phyloP scores from a whole-genome alignment of 192 early-diverging fungal species.

The Linnemannia exigua region DNA sequence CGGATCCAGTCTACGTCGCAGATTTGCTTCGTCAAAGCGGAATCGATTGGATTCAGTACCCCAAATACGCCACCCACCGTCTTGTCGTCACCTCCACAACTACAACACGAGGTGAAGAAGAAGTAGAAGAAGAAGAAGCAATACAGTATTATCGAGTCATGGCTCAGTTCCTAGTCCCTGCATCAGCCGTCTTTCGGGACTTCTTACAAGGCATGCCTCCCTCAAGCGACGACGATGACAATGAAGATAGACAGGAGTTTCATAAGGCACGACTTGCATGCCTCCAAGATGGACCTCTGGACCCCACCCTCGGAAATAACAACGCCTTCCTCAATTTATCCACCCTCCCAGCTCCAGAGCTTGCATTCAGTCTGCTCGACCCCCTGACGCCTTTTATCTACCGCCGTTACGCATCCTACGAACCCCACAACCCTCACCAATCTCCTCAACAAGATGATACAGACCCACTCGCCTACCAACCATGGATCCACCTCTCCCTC shows the following conservation, averaged over 20 bases:
- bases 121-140: neutral
- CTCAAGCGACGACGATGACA: neutral
- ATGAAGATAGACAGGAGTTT: neutral
- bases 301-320: neutral
- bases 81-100: conserved; percentile 13
- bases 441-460: neutral
- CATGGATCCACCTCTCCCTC: conserved; percentile 20
- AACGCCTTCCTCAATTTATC: neutral
- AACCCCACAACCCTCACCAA: neutral
- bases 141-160: conserved; percentile 1
- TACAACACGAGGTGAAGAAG: neutral
- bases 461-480: neutral
- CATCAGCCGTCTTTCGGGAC: conserved; percentile 34
- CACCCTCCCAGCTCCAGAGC: neutral
- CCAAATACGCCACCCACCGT: conserved; percentile 19
- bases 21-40: conserved; percentile 6
- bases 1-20: conserved; percentile 6
- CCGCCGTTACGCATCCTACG: neutral
- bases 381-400: neutral
- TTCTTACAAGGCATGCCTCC: neutral
- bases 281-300: neutral
- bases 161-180: conserved; percentile 29
- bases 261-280: neutral
- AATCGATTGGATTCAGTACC: conserved; percentile 10
- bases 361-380: neutral